Base-by-base conservation (phyloP, 106 monocot genomes). In the Posidonia australis region DNA sequence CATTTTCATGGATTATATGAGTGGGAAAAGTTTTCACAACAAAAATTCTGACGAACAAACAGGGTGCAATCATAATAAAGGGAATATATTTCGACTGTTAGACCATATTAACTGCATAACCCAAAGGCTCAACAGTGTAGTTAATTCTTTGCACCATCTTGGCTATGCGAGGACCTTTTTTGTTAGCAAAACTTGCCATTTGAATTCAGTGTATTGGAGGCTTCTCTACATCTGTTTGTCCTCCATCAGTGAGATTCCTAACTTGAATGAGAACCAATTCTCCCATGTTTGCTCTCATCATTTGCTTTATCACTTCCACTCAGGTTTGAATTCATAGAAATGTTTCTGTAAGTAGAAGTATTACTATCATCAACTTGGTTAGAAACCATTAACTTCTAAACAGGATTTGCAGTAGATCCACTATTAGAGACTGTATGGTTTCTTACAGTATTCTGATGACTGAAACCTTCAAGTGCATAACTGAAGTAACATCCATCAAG, bases 91-190 rank as follows among this genome's bases (percentile, higher is more conserved):
- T 65, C 71, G 78, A 49, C 71, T 78, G 11, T 58, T 79, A 46
- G 71, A 94, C 93, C 93, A 94, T 46, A 29, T 86, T 73, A 51
- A 54, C 57, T 60, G 86, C 93, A 72, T 72, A 81, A 48, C 76
- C 79, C 73, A 94, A 62, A 53, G 72, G 77, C 73, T 89, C 81
- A 62, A 89, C 83, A 67, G 20, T 77, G 56, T 72, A 81, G 46
- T 77, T 76, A 22, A 86, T 64, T 76, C 79, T 80, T 16, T 69
- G 57, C 28, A 88, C 80, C 26, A 81, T 82, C 57, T 79, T 89
- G 10, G 85, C 79, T 69, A 83, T 70, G 24, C 79, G 75, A 64
- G 86, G 78, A 56, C 81, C 89, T n/a, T n/a, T 64, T 64, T 0
- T 69, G 77, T 44, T 58, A 59, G 42, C 57, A 75, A 31, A 51